Evolutionary conservation across 352 stramenopile genomes (phyloP).

Genomic region (Globisporangium rhizosaccharum): DNA sequence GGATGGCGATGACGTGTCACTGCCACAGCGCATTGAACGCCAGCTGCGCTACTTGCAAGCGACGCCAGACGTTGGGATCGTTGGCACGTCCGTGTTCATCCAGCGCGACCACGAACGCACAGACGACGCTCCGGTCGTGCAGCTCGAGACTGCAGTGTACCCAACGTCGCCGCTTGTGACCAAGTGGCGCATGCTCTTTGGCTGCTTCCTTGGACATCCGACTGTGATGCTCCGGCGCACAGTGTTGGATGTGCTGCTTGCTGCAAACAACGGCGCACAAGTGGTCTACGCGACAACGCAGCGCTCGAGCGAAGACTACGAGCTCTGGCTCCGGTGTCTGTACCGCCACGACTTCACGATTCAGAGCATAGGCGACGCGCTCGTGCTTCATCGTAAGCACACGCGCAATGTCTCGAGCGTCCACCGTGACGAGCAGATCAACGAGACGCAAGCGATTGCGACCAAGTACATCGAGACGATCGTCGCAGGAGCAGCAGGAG

Average conservation of each 20-base stretch:
- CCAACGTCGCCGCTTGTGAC: constrained; percentile 52
- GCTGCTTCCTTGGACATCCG: constrained; percentile 71
- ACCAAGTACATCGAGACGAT: constrained; percentile 5
- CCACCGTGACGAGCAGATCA: constrained; percentile 24
- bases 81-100: constrained; percentile 33
- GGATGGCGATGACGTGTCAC: constrained; percentile 80
- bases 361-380: constrained; percentile 42
- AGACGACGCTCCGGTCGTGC: neutral
- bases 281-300: constrained; percentile 35
- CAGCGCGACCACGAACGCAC: constrained; percentile 9
- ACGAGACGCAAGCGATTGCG: constrained; percentile 34
- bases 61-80: constrained; percentile 32
- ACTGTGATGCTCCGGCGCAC: constrained; percentile 72
- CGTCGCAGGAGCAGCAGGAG: neutral
- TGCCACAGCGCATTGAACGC: constrained; percentile 42
- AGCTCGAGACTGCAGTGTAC: constrained; percentile 30
- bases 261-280: constrained; percentile 8
- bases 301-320: constrained; percentile 72
- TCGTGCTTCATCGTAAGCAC: constrained; percentile 50
- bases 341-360: constrained; percentile 32
- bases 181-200: constrained; percentile 72
- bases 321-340: constrained; percentile 69
- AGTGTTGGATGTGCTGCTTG: constrained; percentile 23
- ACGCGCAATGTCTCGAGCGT: constrained; percentile 15
- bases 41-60: constrained; percentile 43